These are phyloP conservation scores for Suhomyces taliae DNA, from an alignment of 1,139 yeast species.

Conservation along the genomic window DNA sequence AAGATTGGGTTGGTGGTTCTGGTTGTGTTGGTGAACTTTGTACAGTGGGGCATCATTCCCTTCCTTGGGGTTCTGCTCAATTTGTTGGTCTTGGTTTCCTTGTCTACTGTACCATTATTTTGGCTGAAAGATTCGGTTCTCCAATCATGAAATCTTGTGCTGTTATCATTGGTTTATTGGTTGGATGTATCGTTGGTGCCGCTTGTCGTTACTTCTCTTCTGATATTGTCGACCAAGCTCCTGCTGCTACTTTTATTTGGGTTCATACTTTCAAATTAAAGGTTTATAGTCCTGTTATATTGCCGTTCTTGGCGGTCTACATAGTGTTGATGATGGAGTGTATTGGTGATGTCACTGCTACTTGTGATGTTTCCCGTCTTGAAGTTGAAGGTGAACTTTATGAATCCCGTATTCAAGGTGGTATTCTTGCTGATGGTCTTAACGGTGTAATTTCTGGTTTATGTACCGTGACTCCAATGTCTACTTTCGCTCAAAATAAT, in stretches of 20 bases:
- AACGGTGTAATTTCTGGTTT: constrained; percentile 74
- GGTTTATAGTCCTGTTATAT: constrained; percentile 79
- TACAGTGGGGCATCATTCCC: constrained; percentile 51
- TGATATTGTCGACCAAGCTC: constrained; percentile 59
- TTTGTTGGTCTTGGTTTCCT: constrained; percentile 84
- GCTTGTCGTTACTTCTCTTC: constrained; percentile 80
- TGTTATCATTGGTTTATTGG: constrained; percentile 75
- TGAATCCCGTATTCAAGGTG: constrained; percentile 89
- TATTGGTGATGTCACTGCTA: constrained; percentile 90
- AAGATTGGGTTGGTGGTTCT: constrained; percentile 90
- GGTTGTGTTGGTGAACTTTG: constrained; percentile 53
- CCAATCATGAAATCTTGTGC: constrained; percentile 94
- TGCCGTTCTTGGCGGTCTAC: constrained; percentile 81
- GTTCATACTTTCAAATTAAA: constrained; percentile 73
- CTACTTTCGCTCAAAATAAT: constrained; percentile 90
- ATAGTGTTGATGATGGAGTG: constrained; percentile 85
- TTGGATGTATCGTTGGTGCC: constrained; percentile 90
- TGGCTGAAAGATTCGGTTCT: constrained; percentile 86
- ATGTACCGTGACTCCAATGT: constrained; percentile 77
- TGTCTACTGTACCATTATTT: constrained; percentile 69
- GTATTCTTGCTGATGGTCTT: constrained; percentile 78
- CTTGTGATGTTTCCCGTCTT: constrained; percentile 83
- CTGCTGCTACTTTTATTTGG: constrained; percentile 86
- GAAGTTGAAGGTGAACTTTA: constrained; percentile 78
- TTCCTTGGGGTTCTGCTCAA: constrained; percentile 82